Evolutionary conservation across 164 flowering plant genomes (phyloP).

Genomic region (Chimonanthus praecox): DNA sequence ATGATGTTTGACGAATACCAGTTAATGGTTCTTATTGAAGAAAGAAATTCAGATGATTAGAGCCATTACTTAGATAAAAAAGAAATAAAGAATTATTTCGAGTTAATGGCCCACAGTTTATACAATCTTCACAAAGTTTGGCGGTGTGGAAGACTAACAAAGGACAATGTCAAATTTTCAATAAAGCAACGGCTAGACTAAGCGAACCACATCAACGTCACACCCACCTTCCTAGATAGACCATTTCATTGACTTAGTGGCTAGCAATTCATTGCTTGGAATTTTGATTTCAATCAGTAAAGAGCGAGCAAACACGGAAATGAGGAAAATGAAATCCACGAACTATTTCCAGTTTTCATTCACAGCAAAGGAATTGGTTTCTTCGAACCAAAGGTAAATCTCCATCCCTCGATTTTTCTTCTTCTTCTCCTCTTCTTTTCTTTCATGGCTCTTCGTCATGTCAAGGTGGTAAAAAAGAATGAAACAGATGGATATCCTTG

Average conservation of each 20-base stretch:
- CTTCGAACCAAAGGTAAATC: neutral
- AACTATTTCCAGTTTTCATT: neutral
- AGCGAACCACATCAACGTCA: neutral
- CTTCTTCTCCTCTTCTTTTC: neutral
- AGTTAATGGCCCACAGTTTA: no score
- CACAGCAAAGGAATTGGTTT: neutral
- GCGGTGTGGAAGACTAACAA: no score
- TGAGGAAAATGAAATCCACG: neutral
- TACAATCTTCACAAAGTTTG: no score
- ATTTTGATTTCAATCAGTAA: neutral
- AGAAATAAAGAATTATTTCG: no score
- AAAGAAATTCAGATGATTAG: no score
- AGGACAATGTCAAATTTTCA: neutral
- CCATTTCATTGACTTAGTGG: neutral
- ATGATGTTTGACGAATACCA: no score
- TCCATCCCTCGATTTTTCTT: neutral
- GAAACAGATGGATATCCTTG: neutral
- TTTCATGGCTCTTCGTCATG: constrained; percentile 2
- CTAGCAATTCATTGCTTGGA: neutral
- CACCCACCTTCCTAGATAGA: constrained; percentile 1
- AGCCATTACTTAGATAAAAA: no score
- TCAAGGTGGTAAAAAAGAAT: neutral
- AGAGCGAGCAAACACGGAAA: neutral
- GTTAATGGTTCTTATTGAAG: no score
- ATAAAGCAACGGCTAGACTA: neutral